Conservation (phyloP, 208 protist genomes). For the Wallacemonas sp. region DNA sequence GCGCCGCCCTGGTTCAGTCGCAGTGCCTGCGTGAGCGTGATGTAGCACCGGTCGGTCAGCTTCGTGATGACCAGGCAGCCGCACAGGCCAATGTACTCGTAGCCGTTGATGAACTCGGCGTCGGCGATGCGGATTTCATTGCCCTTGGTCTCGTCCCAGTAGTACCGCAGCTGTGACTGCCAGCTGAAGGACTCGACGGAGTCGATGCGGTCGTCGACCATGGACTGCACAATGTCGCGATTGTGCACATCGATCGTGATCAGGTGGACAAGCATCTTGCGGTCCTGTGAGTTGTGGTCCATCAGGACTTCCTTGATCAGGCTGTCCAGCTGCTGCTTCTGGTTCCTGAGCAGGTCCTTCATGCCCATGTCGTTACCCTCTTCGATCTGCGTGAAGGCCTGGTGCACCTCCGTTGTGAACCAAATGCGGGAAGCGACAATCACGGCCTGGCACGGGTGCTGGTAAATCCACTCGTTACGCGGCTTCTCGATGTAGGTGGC, state of each 20-base stretch:
- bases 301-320: constrained; percentile 95
- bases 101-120: constrained; percentile 96
- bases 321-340: constrained; percentile 92
- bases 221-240: constrained; percentile 92
- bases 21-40: constrained; percentile 96
- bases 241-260: constrained; percentile 99
- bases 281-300: constrained; percentile 90
- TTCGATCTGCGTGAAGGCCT: constrained; percentile 97
- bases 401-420: constrained; percentile 97
- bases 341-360: constrained; percentile 97
- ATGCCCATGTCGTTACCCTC: constrained; percentile 98
- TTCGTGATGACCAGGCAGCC: constrained; percentile 99
- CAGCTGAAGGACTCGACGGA: constrained; percentile 95
- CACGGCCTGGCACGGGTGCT: constrained; percentile 96
- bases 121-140: constrained; percentile 97
- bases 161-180: constrained; percentile 98
- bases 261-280: constrained; percentile 98
- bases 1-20: constrained; percentile 92
- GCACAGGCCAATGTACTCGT: constrained; percentile 98
- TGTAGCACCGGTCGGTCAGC: constrained; percentile 99
- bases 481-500: constrained; percentile 96
- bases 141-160: constrained; percentile 94
- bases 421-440: constrained; percentile 96
- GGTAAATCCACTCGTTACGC: constrained; percentile 96
- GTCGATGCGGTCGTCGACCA: constrained; percentile 95